Percentiles rank a stretch among this genome's conserved stretches.
These are phyloP conservation scores for Anaeramoeba flamelloides DNA, from an alignment of 78 protist species.

Conservation along the genomic window DNA sequence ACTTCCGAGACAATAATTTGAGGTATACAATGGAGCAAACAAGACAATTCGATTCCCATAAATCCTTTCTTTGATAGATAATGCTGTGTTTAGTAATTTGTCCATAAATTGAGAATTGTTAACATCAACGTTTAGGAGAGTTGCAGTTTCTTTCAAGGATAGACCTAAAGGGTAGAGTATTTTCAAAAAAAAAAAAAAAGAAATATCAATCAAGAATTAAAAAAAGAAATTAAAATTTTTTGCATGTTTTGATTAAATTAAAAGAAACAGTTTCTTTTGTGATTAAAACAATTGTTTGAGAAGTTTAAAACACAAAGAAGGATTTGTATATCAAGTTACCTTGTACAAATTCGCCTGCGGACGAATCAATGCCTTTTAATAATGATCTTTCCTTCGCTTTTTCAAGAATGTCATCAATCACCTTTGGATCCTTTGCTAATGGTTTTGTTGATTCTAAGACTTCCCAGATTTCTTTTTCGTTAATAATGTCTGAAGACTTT, in stretches of 20 bases:
- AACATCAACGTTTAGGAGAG: conserved; percentile 2
- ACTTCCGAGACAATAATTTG: conserved; percentile 9
- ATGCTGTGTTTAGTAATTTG: not conserved
- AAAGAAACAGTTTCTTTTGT: too few species aligned
- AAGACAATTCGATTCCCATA: conserved; percentile 17
- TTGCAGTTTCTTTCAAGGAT: conserved; percentile 2
- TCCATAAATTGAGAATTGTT: not conserved
- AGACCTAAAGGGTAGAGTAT: not conserved
- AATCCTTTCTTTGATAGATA: conserved; percentile 10
- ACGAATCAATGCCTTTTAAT: not conserved
- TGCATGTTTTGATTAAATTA: too few species aligned
- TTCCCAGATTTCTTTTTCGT: too few species aligned
- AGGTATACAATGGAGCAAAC: conserved; percentile 13
- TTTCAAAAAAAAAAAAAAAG: too few species aligned
- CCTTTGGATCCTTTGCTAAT: not conserved
- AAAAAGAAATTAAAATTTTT: too few species aligned
- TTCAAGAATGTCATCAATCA: not conserved
- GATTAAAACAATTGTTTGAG: too few species aligned
- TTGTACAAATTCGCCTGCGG: conserved; percentile 6
- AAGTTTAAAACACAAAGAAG: too few species aligned
- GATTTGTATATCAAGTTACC: too few species aligned
- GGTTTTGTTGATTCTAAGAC: not conserved
- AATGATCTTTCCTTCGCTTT: not conserved
- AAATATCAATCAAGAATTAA: too few species aligned
- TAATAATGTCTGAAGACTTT: too few species aligned